phyloP scores from a whole-genome alignment of 768 basidiomycete species.

The Tricholoma sp. region DNA sequence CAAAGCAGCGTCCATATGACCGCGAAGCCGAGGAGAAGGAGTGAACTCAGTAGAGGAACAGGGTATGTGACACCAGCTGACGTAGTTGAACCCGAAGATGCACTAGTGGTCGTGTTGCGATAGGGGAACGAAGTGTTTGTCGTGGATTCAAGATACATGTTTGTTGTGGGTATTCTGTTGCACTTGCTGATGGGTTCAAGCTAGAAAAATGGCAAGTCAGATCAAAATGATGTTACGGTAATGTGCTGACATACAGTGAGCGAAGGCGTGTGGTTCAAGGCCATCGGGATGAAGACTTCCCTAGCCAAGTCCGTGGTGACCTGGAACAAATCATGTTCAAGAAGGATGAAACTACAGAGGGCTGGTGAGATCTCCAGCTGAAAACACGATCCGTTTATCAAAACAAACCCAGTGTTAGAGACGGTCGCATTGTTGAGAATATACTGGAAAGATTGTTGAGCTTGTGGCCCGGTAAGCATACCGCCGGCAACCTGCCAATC shows the following conservation, averaged over 20 bases:
- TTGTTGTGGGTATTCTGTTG: constrained; percentile 50
- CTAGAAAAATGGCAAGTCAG: constrained; percentile 23
- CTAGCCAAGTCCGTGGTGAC: constrained; percentile 88
- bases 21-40: constrained; percentile 8
- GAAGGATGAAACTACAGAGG: constrained; percentile 69
- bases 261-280: constrained; percentile 56
- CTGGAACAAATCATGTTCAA: constrained; percentile 82
- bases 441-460: constrained; percentile 62
- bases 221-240: background rate
- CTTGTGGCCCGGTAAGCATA: constrained; percentile 55
- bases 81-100: background rate
- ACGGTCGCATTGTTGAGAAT: constrained; percentile 69
- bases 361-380: background rate
- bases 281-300: constrained; percentile 80
- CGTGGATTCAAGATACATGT: constrained; percentile 85
- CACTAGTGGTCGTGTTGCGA: constrained; percentile 26
- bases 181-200: constrained; percentile 78
- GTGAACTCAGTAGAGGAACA: constrained; percentile 6
- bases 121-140: constrained; percentile 65
- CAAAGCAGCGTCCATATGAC: constrained; percentile 2
- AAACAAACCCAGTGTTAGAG: constrained; percentile 51
- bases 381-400: background rate
- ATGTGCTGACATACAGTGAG: constrained; percentile 47
- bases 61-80: constrained; percentile 7
- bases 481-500: constrained; percentile 91